Conservation (phyloP, 352 stramenopile genomes). For the Phytophthora agathidicida region DNA sequence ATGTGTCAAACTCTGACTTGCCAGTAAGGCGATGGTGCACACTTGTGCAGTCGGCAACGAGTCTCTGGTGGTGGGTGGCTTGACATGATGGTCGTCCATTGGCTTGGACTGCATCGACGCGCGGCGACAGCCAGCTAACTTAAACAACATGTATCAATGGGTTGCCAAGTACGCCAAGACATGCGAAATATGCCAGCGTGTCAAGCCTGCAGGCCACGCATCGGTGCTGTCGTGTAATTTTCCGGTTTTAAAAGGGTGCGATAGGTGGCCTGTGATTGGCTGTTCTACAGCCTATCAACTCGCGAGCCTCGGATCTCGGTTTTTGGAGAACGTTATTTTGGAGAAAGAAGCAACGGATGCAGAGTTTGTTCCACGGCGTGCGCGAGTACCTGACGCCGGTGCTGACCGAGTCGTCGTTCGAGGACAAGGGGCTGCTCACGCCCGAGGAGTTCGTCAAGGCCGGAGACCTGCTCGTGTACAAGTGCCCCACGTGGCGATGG, state of each 20-base stretch:
- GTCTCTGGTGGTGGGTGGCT: too few species aligned
- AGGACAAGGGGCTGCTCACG: conserved; percentile 95
- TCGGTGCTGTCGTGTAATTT: too few species aligned
- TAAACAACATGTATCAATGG: not conserved
- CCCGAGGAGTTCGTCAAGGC: conserved; percentile 96
- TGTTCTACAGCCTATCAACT: too few species aligned
- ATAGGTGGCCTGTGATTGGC: too few species aligned
- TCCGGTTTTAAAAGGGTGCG: too few species aligned
- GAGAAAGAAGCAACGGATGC: conserved; percentile 38
- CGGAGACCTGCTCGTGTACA: conserved; percentile 96
- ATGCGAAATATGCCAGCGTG: not conserved
- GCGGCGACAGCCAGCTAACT: too few species aligned
- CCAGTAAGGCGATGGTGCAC: too few species aligned
- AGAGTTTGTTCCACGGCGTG: conserved; percentile 83
- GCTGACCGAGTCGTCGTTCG: conserved; percentile 93
- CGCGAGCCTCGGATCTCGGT: too few species aligned
- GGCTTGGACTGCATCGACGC: too few species aligned
- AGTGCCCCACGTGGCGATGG: conserved; percentile 97
- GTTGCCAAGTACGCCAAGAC: not conserved
- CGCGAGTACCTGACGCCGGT: conserved; percentile 90
- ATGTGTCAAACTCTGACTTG: too few species aligned
- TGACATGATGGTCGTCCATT: too few species aligned
- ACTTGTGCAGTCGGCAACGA: too few species aligned
- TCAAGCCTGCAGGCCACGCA: not conserved
- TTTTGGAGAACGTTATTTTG: conserved; percentile 15